Base-by-base conservation (phyloP, 768 basidiomycete species). In the Jaapia argillacea region DNA sequence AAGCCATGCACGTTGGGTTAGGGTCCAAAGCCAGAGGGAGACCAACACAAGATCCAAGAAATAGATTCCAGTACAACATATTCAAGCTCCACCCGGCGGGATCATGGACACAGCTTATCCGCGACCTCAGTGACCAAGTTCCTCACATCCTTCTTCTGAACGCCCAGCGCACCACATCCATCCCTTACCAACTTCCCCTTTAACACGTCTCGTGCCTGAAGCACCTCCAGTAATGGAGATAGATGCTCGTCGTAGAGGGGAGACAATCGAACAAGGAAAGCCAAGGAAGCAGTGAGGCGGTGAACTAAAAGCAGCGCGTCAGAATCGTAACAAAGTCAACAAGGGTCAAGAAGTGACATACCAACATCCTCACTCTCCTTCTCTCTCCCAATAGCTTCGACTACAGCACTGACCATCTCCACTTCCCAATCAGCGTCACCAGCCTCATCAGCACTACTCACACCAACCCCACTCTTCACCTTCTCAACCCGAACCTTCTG, bases 371-470 rank as follows among this genome's bases (percentile, higher is more conserved):
- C 85, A 50, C 70, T 85, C 43, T 66, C 62, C 48, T 65, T 72
- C 63, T 94, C 90, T 49, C 73, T 72, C 41, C 69, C 71, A 16
- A 94, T 54, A 14, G 85, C 86, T 58, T 90, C 87, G 0, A 92
- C 57, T n/a, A 96, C 55, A 1, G 86, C 93, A 53, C 82, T 86
- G 2, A 81, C 67, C 24, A 94, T 61, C 65, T 96, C 93, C 0
- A 85, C 68, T 54, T 89, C 80, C 87, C 88, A 93, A 43, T 92
- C 91, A 16, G 73, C 86, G 43, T 79, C 76, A 13, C 63, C 66
- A 22, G 67, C 68, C 2, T 59, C 61, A n/a, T 47, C 55, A 23
- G 57, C 59, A 28, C 56, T 54, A 18, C 50, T 53, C 16, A 44
- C 53, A 26, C 48, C 46, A 39, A 42, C 44, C 12, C 50, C 63